Evolutionary conservation across 495 filamentous ascomycete species (phyloP).

Genomic region (Terfezia boudieri): DNA sequence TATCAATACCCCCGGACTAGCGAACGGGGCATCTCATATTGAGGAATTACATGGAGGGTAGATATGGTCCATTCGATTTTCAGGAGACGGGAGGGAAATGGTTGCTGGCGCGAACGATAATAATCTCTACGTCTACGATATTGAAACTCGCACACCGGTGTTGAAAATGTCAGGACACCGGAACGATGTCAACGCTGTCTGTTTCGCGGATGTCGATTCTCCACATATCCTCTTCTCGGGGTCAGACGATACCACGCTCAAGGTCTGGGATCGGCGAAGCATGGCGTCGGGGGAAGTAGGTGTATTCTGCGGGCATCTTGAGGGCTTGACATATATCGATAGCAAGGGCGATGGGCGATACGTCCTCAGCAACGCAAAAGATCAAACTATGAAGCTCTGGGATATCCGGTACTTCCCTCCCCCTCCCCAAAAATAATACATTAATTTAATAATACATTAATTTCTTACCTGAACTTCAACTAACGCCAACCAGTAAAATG

Average conservation of each 20-base stretch:
- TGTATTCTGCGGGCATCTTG: conserved; percentile 80
- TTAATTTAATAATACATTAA: not conserved
- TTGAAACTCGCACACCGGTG: conserved; percentile 51
- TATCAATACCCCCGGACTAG: too few relatives aligned
- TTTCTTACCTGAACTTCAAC: not conserved
- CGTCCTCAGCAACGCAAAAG: conserved; percentile 81
- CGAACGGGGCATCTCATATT: too few relatives aligned
- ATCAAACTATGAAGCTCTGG: conserved; percentile 96
- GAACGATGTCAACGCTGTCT: conserved; percentile 91
- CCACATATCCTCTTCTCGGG: conserved; percentile 94
- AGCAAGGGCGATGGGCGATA: conserved; percentile 93
- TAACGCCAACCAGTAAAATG: conserved; percentile 14
- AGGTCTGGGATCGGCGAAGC: conserved; percentile 87
- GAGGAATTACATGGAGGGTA: conserved; percentile 12
- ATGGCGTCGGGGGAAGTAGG: conserved; percentile 77
- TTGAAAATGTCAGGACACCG: conserved; percentile 56
- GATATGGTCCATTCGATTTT: conserved; percentile 85
- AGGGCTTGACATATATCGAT: conserved; percentile 88
- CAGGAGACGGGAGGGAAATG: conserved; percentile 74
- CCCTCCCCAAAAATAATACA: not conserved
- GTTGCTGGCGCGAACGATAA: conserved; percentile 66
- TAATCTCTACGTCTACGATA: conserved; percentile 79
- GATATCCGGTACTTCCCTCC: conserved; percentile 41
- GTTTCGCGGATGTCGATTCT: conserved; percentile 70
- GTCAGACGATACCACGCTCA: conserved; percentile 80